Percentiles rank a stretch among this genome's conserved stretches.
phyloP scores from a whole-genome alignment of 805 yeast genomes.

The Tetrapisispora fleetii region DNA sequence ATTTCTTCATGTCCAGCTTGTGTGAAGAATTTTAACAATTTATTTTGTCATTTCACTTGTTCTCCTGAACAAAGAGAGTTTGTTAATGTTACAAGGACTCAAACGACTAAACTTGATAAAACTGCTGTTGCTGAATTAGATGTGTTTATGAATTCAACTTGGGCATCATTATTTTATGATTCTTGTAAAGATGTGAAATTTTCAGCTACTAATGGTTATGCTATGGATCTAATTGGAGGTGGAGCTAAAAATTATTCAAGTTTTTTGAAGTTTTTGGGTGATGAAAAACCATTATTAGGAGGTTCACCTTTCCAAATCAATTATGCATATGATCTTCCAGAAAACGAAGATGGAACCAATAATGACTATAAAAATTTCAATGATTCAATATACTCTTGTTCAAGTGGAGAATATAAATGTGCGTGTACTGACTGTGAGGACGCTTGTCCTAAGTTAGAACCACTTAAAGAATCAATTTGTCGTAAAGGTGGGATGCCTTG shows the following conservation, averaged over 20 bases:
- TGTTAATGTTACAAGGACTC: conserved; percentile 51
- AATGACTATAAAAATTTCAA: conserved; percentile 11
- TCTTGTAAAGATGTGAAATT: conserved; percentile 87
- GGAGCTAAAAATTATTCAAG: conserved; percentile 70
- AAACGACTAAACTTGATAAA: conserved; percentile 31
- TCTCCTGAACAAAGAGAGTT: conserved; percentile 74
- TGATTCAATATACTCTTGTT: conserved; percentile 36
- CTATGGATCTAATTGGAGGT: conserved; percentile 97
- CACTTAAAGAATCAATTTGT: conserved; percentile 38
- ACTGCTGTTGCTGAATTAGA: conserved; percentile 64
- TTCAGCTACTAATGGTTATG: conserved; percentile 89
- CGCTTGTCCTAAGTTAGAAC: conserved; percentile 64
- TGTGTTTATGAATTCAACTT: conserved; percentile 45
- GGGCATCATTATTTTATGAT: conserved; percentile 61
- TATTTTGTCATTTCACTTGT: conserved; percentile 85
- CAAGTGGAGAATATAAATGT: conserved; percentile 57
- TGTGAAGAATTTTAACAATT: conserved; percentile 66
- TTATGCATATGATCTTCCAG: conserved; percentile 39
- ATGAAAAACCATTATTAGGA: conserved; percentile 85
- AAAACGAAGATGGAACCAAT: conserved; percentile 11
- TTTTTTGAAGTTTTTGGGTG: conserved; percentile 84
- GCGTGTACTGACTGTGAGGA: conserved; percentile 85
- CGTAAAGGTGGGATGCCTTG: conserved; percentile 58
- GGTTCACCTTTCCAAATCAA: conserved; percentile 95
- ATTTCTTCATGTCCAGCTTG: conserved; percentile 95